Evolutionary conservation across 2,329 filamentous ascomycete species (phyloP).

Genomic region (Penicillium sp.): DNA sequence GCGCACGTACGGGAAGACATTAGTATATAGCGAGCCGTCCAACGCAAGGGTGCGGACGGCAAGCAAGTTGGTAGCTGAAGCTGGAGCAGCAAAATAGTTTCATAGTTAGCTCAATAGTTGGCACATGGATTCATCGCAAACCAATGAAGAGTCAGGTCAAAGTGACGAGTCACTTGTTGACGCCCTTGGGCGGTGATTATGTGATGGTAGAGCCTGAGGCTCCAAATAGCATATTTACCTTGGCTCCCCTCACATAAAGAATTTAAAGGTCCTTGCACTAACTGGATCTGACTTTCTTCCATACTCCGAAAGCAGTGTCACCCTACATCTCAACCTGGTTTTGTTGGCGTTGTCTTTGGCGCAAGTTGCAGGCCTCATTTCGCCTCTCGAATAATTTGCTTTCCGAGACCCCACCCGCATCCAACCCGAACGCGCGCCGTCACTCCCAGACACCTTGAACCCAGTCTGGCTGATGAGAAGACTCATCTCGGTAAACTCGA

Average conservation of each 20-base stretch:
- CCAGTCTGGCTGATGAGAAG: conserved; percentile 6
- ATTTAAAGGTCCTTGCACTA: neutral
- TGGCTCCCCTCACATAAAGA: neutral
- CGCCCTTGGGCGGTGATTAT: neutral
- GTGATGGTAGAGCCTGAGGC: neutral
- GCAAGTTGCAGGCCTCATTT: neutral
- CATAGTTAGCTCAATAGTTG: neutral
- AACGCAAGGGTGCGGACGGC: too few species aligned
- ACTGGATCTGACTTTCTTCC: neutral
- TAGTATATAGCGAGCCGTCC: too few species aligned
- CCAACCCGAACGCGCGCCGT: conserved; percentile 16
- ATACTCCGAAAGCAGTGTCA: neutral
- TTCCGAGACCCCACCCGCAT: conserved; percentile 16
- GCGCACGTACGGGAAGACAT: too few species aligned
- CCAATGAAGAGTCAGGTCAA: neutral
- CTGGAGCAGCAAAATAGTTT: too few species aligned
- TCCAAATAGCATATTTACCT: neutral
- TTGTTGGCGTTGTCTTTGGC: neutral
- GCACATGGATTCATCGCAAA: neutral
- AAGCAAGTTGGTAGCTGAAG: too few species aligned
- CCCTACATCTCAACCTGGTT: neutral
- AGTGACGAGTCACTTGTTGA: neutral
- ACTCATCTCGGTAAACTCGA: neutral
- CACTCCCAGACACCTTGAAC: conserved; percentile 13
- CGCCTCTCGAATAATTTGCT: conserved; percentile 17